Evolutionary conservation across 345 rosid species (phyloP).

Genomic region (Brassica carinata): DNA sequence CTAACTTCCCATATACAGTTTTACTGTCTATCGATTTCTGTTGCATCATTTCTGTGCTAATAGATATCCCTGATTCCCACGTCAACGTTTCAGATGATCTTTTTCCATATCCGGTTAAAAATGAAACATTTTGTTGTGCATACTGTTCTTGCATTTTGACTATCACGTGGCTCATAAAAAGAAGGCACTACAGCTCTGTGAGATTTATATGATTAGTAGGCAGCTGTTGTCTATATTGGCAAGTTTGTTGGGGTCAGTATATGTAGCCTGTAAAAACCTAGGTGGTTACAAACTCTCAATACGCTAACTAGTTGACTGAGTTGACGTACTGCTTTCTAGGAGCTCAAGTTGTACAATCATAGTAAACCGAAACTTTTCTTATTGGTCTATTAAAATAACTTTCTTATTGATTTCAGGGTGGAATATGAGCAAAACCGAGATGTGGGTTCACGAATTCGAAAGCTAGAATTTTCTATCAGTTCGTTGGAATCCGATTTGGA

Average conservation of each 20-base stretch:
- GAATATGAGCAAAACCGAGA: conserved; percentile 94
- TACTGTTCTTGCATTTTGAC: conserved; percentile 10
- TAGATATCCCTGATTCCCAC: conserved; percentile 6
- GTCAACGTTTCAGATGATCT: conserved; percentile 9
- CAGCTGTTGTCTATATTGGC: conserved; percentile 15
- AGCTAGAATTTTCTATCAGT: conserved; percentile 72
- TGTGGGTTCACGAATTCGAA: conserved; percentile 74
- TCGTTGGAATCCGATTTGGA: conserved; percentile 67
- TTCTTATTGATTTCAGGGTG: conserved; percentile 57
- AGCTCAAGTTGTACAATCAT: not conserved
- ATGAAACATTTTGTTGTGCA: not conserved
- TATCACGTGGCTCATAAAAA: conserved; percentile 3
- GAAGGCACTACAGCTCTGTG: conserved; percentile 22
- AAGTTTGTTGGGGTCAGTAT: conserved; percentile 14
- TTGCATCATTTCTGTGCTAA: conserved; percentile 14
- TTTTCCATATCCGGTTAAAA: conserved; percentile 3
- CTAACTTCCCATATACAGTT: not conserved
- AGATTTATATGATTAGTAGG: conserved; percentile 12
- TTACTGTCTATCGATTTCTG: conserved; percentile 18
- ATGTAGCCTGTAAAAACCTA: conserved; percentile 6
- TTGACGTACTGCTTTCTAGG: conserved; percentile 9
- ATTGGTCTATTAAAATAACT: not conserved
- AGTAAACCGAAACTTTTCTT: conserved; percentile 3
- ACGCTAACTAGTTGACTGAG: conserved; percentile 18
- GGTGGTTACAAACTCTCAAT: conserved; percentile 3